Base-by-base conservation (phyloP, 23 red algal species). In the Gracilaria vermiculophylla region DNA sequence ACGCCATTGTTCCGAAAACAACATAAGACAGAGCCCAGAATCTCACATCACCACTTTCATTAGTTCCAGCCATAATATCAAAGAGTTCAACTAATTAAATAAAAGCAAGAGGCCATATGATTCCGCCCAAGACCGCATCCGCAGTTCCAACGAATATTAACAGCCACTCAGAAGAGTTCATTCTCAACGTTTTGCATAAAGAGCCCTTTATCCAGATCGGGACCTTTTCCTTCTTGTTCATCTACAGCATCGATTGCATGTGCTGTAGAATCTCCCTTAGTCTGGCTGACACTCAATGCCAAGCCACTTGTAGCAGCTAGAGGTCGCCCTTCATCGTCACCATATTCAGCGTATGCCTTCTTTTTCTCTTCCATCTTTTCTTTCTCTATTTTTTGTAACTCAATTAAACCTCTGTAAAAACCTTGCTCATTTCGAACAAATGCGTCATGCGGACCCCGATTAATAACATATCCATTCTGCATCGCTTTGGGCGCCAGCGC, bases 21-120 rank as follows among this genome's bases (percentile, higher is more conserved):
- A 94, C n/a, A n/a, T n/a, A 17, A 65, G 82, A 94, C 8, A 23
- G 34, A 8, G 81, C 52, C 7, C 62, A 67, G 53, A 71, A 89
- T 27, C 51, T 62, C 28, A 53, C 52, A 75, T 85, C 80, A 19
- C 74, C 80, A 1, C 47, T 73, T 27, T 58, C 43, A 7, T 65
- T 71, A 76, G 70, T 74, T 23, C 53, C 64, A 47, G 89, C 13
- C 29, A 80, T 86, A 28, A 85, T 47, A 36, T 73, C 40, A 47
- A 73, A 7, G 2, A 73, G 37, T 32, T 83, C 34, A 14, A 77
- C 72, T 24, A 92, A 53, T 35, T 53, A 43, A 39, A 92, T 74
- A 15, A 77, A 64, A 31, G 61, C 83, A 31, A 92, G 55, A 20
- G 88, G 88, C 23, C 69, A 76, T 19, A 62, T 58, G 25, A 78